phyloP scores from a whole-genome alignment of 108 stramenopile species.

The Nitzschia putrida region DNA sequence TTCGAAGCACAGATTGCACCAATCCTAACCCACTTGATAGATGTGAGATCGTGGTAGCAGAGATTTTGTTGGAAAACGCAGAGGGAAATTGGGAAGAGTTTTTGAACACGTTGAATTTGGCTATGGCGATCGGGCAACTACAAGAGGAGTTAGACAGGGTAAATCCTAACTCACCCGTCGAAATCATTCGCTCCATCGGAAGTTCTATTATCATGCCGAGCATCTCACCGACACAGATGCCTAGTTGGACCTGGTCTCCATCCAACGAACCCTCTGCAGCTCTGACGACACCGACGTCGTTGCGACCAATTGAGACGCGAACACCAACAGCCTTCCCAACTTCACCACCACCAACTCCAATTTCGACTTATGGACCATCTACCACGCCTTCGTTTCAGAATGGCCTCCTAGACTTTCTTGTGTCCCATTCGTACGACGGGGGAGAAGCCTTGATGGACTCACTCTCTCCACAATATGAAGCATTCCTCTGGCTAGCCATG shows the following conservation, averaged over 20 bases:
- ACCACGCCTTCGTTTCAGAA: background rate
- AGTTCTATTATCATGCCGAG: too few species aligned
- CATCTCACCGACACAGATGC: background rate
- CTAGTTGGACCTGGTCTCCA: background rate
- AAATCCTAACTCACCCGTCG: conserved; percentile 25
- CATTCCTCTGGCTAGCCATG: conserved; percentile 27
- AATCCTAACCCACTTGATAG: background rate
- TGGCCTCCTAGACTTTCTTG: conserved; percentile 20
- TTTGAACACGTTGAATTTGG: conserved; percentile 11
- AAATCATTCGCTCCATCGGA: conserved; percentile 7
- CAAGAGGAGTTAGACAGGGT: conserved; percentile 27
- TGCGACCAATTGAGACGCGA: too few species aligned
- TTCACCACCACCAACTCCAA: background rate
- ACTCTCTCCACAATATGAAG: conserved; percentile 30
- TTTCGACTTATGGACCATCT: background rate
- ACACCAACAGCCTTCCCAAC: too few species aligned
- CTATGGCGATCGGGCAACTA: conserved; percentile 27
- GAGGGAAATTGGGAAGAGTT: conserved; percentile 20
- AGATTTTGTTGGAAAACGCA: conserved; percentile 28
- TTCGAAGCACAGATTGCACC: conserved; percentile 2
- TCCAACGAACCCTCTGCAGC: background rate
- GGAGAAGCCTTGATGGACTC: conserved; percentile 27
- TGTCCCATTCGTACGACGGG: conserved; percentile 27
- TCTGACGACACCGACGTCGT: background rate
- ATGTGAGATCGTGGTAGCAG: conserved; percentile 27